Conservation (phyloP, 805 yeast genomes). For the Priceomyces melissophilus region DNA sequence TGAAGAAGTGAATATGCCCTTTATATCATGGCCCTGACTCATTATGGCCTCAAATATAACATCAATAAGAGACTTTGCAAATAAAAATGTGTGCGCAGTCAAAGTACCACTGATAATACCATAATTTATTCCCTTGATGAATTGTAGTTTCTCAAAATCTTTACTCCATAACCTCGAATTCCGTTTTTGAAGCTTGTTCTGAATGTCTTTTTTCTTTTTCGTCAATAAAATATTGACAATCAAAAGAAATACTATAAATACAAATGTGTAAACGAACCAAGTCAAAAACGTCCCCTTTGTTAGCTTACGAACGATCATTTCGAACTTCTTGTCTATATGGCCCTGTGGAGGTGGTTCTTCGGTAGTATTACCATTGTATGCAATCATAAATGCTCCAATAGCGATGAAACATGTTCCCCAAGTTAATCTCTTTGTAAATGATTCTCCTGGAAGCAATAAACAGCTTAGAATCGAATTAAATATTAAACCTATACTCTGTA, state of each 20-base stretch:
- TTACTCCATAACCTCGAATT: slow-evolving; percentile 7
- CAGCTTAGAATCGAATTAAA: slow-evolving; percentile 75
- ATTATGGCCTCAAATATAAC: slow-evolving; percentile 48
- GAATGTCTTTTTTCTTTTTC: slow-evolving; percentile 9
- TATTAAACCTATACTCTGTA: slow-evolving; percentile 85
- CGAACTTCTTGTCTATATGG: slow-evolving; percentile 30
- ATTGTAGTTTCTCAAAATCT: slow-evolving; percentile 19
- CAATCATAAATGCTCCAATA: slow-evolving; percentile 73
- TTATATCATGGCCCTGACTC: slow-evolving; percentile 20
- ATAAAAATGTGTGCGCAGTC: slow-evolving; percentile 79
- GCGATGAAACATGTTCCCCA: slow-evolving; percentile 67
- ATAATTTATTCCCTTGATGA: slow-evolving; percentile 55
- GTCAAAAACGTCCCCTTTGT: slow-evolving; percentile 44
- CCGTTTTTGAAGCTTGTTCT: slow-evolving; percentile 6
- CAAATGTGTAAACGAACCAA: slow-evolving; percentile 50
- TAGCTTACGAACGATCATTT: slow-evolving; percentile 35
- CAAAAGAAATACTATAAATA: slow-evolving; percentile 23
- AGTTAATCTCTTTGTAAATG: slow-evolving; percentile 54
- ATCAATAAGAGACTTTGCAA: slow-evolving; percentile 84
- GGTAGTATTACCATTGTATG: slow-evolving; percentile 58
- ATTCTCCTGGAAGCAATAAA: slow-evolving; percentile 61
- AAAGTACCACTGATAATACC: slow-evolving; percentile 73
- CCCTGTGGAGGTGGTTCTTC: slow-evolving; percentile 19
- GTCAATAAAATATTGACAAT: slow-evolving; percentile 19
- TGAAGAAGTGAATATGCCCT: slow-evolving; percentile 11